A percentile compares a stretch with the other conserved stretches of the same genome.
phyloP scores from a whole-genome alignment of 345 rosid species.

The Melaleuca alternifolia region DNA sequence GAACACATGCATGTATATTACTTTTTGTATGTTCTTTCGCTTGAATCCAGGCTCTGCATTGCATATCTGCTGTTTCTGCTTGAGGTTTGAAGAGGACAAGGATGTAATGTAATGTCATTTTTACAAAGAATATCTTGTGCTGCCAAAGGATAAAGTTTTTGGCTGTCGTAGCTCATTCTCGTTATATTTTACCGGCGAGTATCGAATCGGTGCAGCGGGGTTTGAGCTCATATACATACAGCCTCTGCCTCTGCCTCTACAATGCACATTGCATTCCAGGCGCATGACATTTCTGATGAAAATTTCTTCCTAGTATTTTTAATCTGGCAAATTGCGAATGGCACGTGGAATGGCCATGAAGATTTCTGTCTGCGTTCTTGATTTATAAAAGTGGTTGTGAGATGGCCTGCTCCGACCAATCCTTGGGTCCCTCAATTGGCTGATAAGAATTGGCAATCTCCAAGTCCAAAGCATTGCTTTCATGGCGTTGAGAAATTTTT shows the following conservation, averaged over 20 bases:
- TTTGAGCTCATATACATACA: no score
- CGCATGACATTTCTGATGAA: no score
- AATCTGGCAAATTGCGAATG: no score
- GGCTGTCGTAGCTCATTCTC: not conserved
- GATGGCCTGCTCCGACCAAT: not conserved
- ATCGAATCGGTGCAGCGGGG: no score
- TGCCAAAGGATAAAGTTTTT: not conserved
- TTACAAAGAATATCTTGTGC: not conserved
- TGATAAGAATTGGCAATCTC: not conserved
- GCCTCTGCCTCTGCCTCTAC: no score
- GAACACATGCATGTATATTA: conserved; percentile 16
- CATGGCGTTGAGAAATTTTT: not conserved
- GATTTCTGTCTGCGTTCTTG: not conserved
- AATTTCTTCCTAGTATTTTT: no score
- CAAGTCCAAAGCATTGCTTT: not conserved
- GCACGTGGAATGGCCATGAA: not conserved
- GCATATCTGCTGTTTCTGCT: not conserved
- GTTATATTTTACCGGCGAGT: no score
- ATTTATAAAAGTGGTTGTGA: not conserved
- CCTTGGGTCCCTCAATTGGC: not conserved
- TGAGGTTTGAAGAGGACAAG: conserved; percentile 1
- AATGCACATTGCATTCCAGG: no score
- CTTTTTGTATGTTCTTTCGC: conserved; percentile 23
- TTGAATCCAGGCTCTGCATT: conserved; percentile 4
- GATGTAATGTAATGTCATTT: not conserved